Conservation (phyloP, 2,329 filamentous ascomycete species). For the Alternaria sp. region DNA sequence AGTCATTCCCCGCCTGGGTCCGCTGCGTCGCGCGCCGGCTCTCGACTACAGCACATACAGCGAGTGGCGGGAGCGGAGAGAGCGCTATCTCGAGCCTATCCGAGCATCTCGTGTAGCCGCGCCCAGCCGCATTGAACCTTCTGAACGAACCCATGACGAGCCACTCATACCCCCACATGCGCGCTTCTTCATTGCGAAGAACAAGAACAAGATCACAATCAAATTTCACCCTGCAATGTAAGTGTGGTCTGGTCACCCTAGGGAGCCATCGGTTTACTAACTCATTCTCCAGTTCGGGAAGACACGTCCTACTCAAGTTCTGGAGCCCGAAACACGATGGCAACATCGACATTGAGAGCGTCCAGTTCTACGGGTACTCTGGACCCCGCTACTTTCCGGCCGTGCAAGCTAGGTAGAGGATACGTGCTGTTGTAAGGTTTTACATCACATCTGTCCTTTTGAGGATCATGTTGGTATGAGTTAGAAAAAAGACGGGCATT, state of each 20-base stretch:
- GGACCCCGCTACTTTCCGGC: slow-evolving; percentile 85
- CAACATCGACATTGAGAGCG: slow-evolving; percentile 90
- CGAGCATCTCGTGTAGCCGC: slow-evolving; percentile 37
- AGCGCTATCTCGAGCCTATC: slow-evolving; percentile 31
- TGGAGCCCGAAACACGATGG: slow-evolving; percentile 78
- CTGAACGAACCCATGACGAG: slow-evolving; percentile 21
- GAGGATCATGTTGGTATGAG: neutral
- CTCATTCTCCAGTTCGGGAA: slow-evolving; percentile 63
- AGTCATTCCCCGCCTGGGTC: slow-evolving; percentile 26
- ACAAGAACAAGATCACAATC: slow-evolving; percentile 85
- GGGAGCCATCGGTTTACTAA: neutral
- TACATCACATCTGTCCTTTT: neutral
- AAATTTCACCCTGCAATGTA: slow-evolving; percentile 80
- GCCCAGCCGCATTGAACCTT: slow-evolving; percentile 45
- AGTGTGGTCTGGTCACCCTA: slow-evolving; percentile 30
- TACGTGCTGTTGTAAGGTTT: neutral
- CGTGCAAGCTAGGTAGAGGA: slow-evolving; percentile 52
- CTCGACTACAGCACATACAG: slow-evolving; percentile 34
- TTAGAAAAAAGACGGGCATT: neutral
- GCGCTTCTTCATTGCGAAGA: slow-evolving; percentile 80
- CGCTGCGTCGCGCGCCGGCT: slow-evolving; percentile 30
- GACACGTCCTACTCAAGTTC: slow-evolving; percentile 87
- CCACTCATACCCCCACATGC: slow-evolving; percentile 73
- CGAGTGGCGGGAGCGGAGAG: slow-evolving; percentile 35
- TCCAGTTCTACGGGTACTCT: slow-evolving; percentile 82